Evolutionary conservation across 306 rosid genomes (phyloP), one percentile per base, ranked within the genome.

Genomic region (Sindora glabra): DNA sequence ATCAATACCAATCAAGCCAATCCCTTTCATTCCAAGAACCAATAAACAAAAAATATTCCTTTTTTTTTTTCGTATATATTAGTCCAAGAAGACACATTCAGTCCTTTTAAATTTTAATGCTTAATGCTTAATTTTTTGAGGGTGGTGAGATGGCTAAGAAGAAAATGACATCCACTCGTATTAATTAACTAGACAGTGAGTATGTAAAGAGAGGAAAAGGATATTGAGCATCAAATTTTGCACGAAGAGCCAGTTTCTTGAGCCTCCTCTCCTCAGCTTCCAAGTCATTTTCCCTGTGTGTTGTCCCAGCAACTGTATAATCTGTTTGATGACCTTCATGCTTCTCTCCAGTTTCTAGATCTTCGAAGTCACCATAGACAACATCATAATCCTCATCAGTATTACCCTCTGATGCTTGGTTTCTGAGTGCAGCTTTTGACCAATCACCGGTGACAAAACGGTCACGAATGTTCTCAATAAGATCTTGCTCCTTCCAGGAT

Each of bases 361-460:
- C 99, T 74, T 92, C 99, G 66, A 92, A 92, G 74, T 86, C 96
- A n/a, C 94, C 99, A 49, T 59, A 83, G 54, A 65, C 75, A 19
- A 67, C 75, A 62, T 62, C 82, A 36, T 70, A 71, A 30, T 80
- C 83, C 52, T 79, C 88, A 45, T 80, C 85, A 59, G 41, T 6
- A 5, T 74, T 62, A 39, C 61, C 44, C 47, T 62, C 78, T 29
- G 69, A 39, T 15, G 36, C 39, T 59, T 76, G 64, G 79, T 86
- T 89, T 80, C 85, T 74, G 48, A 57, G 80, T 33, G 89, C 84
- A 64, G 95, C 90, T 82, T 85, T 91, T 23, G 91, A 76, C 96
- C 95, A 91, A 75, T 82, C 81, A 59, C 95, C 94, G 29, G 99
- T 70, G 37, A 92, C 96, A 74, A 92, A 87, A 26, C 84, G 89